Base-by-base conservation (phyloP, 1,284 basidiomycete genomes). In the Microbotryum lychnidis-dioicae region DNA sequence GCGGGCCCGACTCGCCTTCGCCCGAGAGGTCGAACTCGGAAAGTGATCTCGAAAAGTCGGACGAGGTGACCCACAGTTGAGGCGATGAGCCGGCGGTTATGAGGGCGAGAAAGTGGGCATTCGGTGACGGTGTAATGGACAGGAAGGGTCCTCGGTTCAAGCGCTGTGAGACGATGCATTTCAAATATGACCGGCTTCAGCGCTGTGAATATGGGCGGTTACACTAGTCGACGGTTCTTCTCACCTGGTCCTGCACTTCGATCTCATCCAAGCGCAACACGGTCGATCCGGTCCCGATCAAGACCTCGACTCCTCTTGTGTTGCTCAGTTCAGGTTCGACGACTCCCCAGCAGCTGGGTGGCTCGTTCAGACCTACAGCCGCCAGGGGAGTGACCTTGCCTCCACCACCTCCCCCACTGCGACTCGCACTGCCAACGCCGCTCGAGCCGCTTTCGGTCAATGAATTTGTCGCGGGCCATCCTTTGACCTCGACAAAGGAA, bases 31-130 rank as follows among this genome's bases (percentile, higher is more conserved):
- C 85, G 69, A 90, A 91, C 71, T 94, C 91, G 8, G 89, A 88
- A 67, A 97, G 81, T 70, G 83, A 89, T 45, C 91, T 82, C 63
- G 89, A 85, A 72, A 97, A 94, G 75, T 97, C 91, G 20, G 87
- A 83, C 7, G 90, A 93, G 18, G 96, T 89, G 48, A 98, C 94
- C 86, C 89, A 91, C 21, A 97, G 81, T 14, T 81, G 79, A n/a
- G 50, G 33, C 21, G 9, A 23, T 12, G 46, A 16, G 5, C 31
- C 79, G 57, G 80, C 83, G 0, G 87, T 91, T 46, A 96, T 77
- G 14, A 97, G 79, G 0, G 92, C 91, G 16, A 97, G 81, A 48
- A 92, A 86, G 71, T 93, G 91, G 44, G 93, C 93, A 70, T 94
- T 94, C 0, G 93, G 93, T 0, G 92, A 96, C 1, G 89, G 85